Conservation (phyloP, 495 filamentous ascomycete genomes). For the Penicillium pulvis region DNA sequence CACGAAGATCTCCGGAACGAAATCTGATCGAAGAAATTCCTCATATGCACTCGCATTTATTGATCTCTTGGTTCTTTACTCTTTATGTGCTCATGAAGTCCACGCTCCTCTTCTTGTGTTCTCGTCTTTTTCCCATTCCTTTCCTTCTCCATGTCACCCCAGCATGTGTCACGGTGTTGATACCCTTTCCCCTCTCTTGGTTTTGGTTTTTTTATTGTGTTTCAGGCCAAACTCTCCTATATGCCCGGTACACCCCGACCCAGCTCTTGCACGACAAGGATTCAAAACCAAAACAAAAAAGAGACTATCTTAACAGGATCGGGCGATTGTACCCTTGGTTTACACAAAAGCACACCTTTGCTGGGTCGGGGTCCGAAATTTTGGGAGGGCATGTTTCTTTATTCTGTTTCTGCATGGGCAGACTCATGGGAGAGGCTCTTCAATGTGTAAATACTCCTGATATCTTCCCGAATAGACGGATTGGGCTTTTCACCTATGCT, state of each 20-base stretch:
- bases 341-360: conserved; percentile 11
- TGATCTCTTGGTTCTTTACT: conserved; percentile 12
- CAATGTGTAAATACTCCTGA: conserved; percentile 39
- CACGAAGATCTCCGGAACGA: conserved; percentile 44
- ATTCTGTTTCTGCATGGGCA: conserved; percentile 3
- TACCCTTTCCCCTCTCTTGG: conserved; percentile 39
- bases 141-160: conserved; percentile 24
- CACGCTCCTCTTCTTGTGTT: conserved; percentile 33
- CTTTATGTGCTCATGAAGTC: conserved; percentile 42
- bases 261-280: conserved; percentile 2
- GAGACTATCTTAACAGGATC: conserved; percentile 10
- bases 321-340: conserved; percentile 3
- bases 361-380: conserved; percentile 9
- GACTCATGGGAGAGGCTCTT: conserved; percentile 20
- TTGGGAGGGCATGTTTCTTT: conserved; percentile 4
- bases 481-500: conserved; percentile 22
- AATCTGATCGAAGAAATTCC: conserved; percentile 24
- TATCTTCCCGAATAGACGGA: conserved; percentile 38
- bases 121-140: conserved; percentile 11
- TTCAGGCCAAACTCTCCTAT: conserved; percentile 1
- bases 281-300: conserved; percentile 8
- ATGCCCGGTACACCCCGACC: conserved; percentile 1
- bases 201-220: conserved; percentile 17
- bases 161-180: conserved; percentile 55
- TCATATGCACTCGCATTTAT: conserved; percentile 12